These are phyloP conservation scores for Gnomoniopsis smithogilvyi DNA, from an alignment of 2,329 filamentous ascomycete species.

Conservation along the genomic window DNA sequence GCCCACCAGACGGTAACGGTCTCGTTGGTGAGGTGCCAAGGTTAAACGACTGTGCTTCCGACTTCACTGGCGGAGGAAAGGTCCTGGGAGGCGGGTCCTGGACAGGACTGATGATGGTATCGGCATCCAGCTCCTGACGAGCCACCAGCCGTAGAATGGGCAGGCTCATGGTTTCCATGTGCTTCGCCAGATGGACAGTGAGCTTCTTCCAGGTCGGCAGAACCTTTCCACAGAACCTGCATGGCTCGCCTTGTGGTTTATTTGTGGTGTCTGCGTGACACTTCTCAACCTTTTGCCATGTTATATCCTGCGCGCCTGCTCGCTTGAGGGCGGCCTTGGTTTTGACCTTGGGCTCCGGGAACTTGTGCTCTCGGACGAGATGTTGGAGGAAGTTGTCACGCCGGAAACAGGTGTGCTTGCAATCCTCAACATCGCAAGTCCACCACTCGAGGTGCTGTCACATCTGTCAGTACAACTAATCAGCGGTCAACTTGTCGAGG, in stretches of 20 bases:
- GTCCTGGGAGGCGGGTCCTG: constrained; percentile 50
- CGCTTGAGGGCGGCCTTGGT: constrained; percentile 66
- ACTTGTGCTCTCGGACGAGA: constrained; percentile 86
- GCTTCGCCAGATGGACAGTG: constrained; percentile 88
- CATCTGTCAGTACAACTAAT: background rate
- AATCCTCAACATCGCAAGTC: constrained; percentile 79
- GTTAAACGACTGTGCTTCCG: constrained; percentile 25
- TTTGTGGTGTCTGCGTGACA: constrained; percentile 69
- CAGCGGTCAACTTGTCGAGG: background rate
- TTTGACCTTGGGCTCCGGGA: constrained; percentile 76
- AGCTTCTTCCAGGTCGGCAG: constrained; percentile 90
- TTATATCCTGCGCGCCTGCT: constrained; percentile 54
- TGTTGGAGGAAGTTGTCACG: constrained; percentile 94
- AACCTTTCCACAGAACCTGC: constrained; percentile 79
- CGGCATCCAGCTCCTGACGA: constrained; percentile 43
- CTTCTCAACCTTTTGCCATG: constrained; percentile 74
- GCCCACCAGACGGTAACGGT: constrained; percentile 2
- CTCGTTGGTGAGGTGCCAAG: constrained; percentile 4
- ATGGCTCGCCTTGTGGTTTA: constrained; percentile 71
- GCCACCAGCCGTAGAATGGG: constrained; percentile 67
- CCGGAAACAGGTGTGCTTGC: constrained; percentile 77
- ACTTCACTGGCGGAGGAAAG: constrained; percentile 30
- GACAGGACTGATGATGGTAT: constrained; percentile 66
- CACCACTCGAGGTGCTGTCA: constrained; percentile 76
- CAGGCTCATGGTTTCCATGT: constrained; percentile 89